Evolutionary conservation across 1,139 yeast genomes (phyloP), one percentile per base, ranked within the genome.

Genomic region (Taphrina deformans): DNA sequence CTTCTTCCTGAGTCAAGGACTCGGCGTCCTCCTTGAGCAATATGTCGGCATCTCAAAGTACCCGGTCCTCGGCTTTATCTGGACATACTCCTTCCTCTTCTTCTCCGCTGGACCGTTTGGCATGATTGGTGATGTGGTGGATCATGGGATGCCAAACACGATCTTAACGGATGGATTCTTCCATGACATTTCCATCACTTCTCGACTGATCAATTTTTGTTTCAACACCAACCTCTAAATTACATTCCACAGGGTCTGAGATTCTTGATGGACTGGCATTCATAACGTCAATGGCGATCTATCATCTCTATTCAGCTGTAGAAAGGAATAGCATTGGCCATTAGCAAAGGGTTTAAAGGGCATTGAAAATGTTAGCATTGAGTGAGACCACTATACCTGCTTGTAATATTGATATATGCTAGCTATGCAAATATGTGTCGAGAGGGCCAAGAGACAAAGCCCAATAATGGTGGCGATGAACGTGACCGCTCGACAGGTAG

Each of bases 91-190:
- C 3, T 53, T 53, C 23, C 48, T 53, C 16, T 24, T 35, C 35
- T 18, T 53, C 31, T 27, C 58, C 12, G 58, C 33, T 2, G 58
- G 48, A 12, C 58, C 58, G 3, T 38, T 53, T 24, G 58, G 58
- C 48, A 53, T 53, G 58, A 31, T 53, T 27, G 58, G 58, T 14
- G 35, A 38, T 16, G 41, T 53, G 10, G 35, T 38, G 9, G 58
- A 53, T 24, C 31, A 35, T 24, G 58, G 48, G 7, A 21, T 23
- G 33, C 58, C 58, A 10, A 31, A 38, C 12, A 24, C 44, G 7
- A 24, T 53, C 29, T 40, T 53, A 23, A 53, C 58, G 24, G 58
- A 53, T 53, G 58, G 58, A 16, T 53, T 53, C 58, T 53, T 53
- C 10, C 35, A n/a, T 6, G 58, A 53, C n/a, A 41, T 35, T 21